phyloP scores from a whole-genome alignment of 495 filamentous ascomycete genomes.

The Bacidia rubella region DNA sequence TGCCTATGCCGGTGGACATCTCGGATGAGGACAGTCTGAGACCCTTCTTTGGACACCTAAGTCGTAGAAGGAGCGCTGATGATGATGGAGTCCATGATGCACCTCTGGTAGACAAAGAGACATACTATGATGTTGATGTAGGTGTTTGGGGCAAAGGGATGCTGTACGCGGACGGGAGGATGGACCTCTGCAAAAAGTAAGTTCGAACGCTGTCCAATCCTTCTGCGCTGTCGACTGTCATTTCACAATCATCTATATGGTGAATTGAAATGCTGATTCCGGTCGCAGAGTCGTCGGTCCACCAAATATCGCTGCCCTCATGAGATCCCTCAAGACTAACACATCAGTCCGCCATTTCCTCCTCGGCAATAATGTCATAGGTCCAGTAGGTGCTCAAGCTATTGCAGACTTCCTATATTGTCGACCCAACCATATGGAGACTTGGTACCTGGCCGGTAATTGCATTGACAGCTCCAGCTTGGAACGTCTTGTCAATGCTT shows the following conservation, averaged over 20 bases:
- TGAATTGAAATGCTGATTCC: neutral
- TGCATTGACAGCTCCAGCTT: constrained; percentile 24
- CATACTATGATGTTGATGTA: constrained; percentile 1
- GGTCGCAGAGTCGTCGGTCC: constrained; percentile 27
- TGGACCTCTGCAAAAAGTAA: constrained; percentile 13
- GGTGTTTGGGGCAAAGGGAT: constrained; percentile 9
- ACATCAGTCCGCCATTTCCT: constrained; percentile 28
- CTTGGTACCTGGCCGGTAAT: constrained; percentile 33
- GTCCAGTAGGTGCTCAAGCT: constrained; percentile 23
- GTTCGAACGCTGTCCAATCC: neutral
- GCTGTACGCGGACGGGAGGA: constrained; percentile 9
- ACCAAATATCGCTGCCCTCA: constrained; percentile 23
- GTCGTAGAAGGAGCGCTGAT: neutral
- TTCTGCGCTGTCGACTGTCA: no score
- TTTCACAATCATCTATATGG: no score
- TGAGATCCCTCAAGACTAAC: constrained; percentile 23
- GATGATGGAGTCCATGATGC: neutral
- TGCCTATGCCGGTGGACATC: constrained; percentile 5
- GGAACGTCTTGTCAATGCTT: constrained; percentile 20
- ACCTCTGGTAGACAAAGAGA: constrained; percentile 1
- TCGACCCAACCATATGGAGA: constrained; percentile 27
- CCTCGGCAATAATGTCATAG: constrained; percentile 32
- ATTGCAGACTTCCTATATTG: constrained; percentile 25
- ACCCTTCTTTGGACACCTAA: constrained; percentile 2
- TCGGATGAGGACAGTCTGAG: constrained; percentile 3